phyloP scores from a whole-genome alignment of 352 stramenopile genomes.

The Globisporangium nodosum region DNA sequence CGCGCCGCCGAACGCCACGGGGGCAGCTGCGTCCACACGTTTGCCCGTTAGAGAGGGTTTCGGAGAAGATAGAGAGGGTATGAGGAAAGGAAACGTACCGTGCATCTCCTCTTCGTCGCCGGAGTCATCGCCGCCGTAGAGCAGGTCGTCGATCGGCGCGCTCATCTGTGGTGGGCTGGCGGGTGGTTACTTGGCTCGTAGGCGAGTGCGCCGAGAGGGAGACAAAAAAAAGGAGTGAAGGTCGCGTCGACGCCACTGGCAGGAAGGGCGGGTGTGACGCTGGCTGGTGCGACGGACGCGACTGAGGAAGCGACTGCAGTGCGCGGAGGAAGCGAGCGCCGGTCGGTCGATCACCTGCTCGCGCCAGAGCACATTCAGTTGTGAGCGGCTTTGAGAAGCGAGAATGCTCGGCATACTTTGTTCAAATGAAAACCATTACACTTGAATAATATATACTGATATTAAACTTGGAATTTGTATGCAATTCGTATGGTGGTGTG shows the following conservation, averaged over 20 bases:
- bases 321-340: neutral
- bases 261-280: neutral
- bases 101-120: constrained; percentile 72
- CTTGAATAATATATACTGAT: neutral
- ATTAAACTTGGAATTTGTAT: neutral
- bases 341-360: constrained; percentile 1
- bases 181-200: constrained; percentile 1
- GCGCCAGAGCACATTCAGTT: constrained; percentile 12
- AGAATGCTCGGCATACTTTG: neutral
- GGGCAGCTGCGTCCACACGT: neutral
- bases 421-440: neutral
- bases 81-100: constrained; percentile 27
- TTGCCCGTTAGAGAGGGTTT: neutral
- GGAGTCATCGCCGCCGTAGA: constrained; percentile 79
- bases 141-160: constrained; percentile 77
- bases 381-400: constrained; percentile 1
- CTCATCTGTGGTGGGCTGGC: constrained; percentile 37
- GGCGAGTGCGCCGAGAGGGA: too few species aligned
- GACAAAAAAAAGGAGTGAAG: too few species aligned
- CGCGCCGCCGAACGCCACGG: constrained; percentile 19
- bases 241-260: too few species aligned
- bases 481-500: too few species aligned
- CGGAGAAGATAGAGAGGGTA: neutral
- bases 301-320: neutral
- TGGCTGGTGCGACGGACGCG: too few species aligned